Evolutionary conservation across 75 land plant genomes (phyloP).

Genomic region (Picea sitchensis): DNA sequence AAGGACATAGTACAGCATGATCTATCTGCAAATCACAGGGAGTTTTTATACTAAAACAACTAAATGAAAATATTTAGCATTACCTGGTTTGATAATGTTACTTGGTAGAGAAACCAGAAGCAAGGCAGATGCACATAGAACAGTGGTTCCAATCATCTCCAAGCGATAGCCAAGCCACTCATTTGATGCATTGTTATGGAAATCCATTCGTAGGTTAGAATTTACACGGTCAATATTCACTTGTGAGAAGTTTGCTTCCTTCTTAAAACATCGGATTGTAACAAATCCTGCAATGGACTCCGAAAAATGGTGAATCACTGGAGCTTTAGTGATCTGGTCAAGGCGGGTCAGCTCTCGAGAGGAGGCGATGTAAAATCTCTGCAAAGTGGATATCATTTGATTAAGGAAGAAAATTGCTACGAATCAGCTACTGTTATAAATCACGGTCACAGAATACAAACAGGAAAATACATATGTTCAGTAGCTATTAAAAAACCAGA

Average conservation of each 20-base stretch:
- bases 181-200: conserved; percentile 90
- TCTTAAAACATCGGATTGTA: conserved; percentile 80
- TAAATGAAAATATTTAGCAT: not conserved
- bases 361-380: conserved; percentile 79
- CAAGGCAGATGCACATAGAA: conserved; percentile 79
- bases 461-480: too few species aligned
- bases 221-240: conserved; percentile 76
- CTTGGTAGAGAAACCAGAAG: conserved; percentile 78
- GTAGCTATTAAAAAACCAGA: too few species aligned
- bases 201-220: conserved; percentile 88
- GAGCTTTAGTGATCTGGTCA: conserved; percentile 93
- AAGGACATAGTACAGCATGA: too few species aligned
- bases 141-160: conserved; percentile 74
- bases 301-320: conserved; percentile 95
- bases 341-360: conserved; percentile 93
- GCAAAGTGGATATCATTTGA: conserved; percentile 9
- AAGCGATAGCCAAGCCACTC: conserved; percentile 97
- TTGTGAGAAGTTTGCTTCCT: conserved; percentile 54
- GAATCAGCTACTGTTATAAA: not conserved
- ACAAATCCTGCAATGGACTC: conserved; percentile 82
- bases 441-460: too few species aligned
- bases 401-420: not conserved
- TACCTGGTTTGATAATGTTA: conserved; percentile 77
- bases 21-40: too few species aligned
- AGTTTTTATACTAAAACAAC: too few species aligned